These are phyloP conservation scores for Coccomyxa sp. DNA, from an alignment of 139 green algal genomes.

Conservation along the genomic window DNA sequence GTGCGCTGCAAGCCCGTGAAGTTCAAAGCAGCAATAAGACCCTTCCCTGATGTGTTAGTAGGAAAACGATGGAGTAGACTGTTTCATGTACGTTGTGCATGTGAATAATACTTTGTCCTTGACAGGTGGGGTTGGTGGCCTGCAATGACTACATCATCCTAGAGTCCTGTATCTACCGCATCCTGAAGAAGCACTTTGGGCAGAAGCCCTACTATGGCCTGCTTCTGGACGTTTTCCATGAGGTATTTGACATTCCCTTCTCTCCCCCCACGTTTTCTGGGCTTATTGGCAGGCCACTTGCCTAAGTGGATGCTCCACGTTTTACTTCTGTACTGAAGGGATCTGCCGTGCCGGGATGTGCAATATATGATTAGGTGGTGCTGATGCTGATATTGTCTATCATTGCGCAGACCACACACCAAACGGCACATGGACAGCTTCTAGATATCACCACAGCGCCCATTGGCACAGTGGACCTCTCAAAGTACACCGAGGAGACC, in stretches of 20 bases:
- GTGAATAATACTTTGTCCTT: neutral
- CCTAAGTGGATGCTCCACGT: neutral
- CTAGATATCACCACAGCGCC: conserved; percentile 95
- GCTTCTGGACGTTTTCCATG: conserved; percentile 95
- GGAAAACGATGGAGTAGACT: no score
- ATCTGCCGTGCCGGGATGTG: neutral
- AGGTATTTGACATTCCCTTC: conserved; percentile 39
- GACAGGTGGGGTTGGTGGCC: conserved; percentile 87
- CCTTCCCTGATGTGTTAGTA: no score
- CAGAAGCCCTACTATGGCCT: conserved; percentile 48
- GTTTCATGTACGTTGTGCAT: neutral
- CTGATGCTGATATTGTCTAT: no score
- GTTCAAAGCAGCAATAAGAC: no score
- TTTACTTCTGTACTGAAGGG: neutral
- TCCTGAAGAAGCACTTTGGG: conserved; percentile 80
- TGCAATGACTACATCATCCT: conserved; percentile 98
- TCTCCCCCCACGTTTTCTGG: neutral
- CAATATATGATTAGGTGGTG: neutral
- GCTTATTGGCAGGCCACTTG: conserved; percentile 1
- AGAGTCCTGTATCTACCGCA: conserved; percentile 89
- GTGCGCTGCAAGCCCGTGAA: conserved; percentile 12
- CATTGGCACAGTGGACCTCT: conserved; percentile 63
- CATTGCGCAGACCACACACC: conserved; percentile 72
- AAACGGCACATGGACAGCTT: conserved; percentile 92
- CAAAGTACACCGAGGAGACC: conserved; percentile 85